Evolutionary conservation across 805 yeast species (phyloP).

Genomic region (Isabelozyma gotoi): DNA sequence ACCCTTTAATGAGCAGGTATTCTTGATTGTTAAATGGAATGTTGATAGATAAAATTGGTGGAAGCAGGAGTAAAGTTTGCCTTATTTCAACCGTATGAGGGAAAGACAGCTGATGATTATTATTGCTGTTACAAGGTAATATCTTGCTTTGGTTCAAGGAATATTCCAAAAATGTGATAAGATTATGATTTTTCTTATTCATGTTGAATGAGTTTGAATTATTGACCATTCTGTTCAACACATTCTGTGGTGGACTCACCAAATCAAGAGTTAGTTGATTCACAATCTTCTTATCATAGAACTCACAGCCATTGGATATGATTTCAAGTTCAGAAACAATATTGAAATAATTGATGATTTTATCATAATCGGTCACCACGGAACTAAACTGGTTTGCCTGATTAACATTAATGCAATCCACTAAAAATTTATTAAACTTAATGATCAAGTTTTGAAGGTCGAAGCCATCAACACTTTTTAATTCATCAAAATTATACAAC

Average conservation of each 20-base stretch:
- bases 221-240: constrained; percentile 20
- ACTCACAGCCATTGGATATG: constrained; percentile 38
- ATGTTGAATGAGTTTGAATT: constrained; percentile 3
- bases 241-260: constrained; percentile 33
- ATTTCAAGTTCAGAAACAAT: constrained; percentile 43
- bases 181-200: constrained; percentile 26
- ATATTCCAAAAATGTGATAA: constrained; percentile 60
- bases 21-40: constrained; percentile 56
- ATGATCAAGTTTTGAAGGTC: constrained; percentile 48
- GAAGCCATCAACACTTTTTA: constrained; percentile 41
- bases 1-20: constrained; percentile 48
- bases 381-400: constrained; percentile 34
- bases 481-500: constrained; percentile 51
- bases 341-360: constrained; percentile 38
- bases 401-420: constrained; percentile 53
- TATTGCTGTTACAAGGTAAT: constrained; percentile 50
- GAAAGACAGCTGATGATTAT: constrained; percentile 37
- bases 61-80: constrained; percentile 52
- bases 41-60: constrained; percentile 66
- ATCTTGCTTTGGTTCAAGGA: constrained; percentile 54
- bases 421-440: constrained; percentile 57
- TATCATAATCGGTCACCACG: constrained; percentile 3
- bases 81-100: constrained; percentile 49
- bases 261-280: constrained; percentile 45
- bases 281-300: constrained; percentile 32